Evolutionary conservation across 176 grass and related monocot genomes (phyloP).

Genomic region (Aegilops umbellulata): DNA sequence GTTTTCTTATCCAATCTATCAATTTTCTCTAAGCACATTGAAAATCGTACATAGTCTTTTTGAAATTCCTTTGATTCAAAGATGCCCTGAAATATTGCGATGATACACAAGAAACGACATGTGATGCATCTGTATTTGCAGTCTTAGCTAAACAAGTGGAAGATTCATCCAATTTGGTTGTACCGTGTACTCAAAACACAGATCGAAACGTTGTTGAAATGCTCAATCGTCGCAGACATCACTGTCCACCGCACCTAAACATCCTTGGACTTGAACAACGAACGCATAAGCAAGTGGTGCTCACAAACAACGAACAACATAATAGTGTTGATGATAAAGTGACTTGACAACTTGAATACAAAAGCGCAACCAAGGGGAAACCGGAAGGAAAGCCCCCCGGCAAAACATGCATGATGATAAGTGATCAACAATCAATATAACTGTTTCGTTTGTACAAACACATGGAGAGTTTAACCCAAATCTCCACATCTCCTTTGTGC

Average conservation of each 20-base stretch:
- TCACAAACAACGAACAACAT: neutral
- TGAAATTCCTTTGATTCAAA: neutral
- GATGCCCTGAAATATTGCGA: neutral
- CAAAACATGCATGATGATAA: neutral
- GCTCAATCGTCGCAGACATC: no score
- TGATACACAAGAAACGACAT: neutral
- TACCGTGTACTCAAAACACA: neutral
- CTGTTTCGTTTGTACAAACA: constrained; percentile 56
- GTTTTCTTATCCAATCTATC: no score
- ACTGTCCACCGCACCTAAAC: no score
- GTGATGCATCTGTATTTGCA: neutral
- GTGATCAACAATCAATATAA: constrained; percentile 48
- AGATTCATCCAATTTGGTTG: neutral
- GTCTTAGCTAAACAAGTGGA: neutral
- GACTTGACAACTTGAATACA: neutral
- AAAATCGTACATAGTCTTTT: neutral
- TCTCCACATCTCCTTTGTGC: constrained; percentile 45
- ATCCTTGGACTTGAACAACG: neutral
- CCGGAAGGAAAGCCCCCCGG: neutral
- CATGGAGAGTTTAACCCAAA: constrained; percentile 47
- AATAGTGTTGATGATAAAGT: neutral
- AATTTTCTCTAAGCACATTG: neutral
- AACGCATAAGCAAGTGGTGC: neutral
- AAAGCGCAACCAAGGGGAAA: neutral
- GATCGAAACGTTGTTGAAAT: neutral